Evolutionary conservation across 179 eudicot species (phyloP).

Genomic region (Beta macrorhiza): DNA sequence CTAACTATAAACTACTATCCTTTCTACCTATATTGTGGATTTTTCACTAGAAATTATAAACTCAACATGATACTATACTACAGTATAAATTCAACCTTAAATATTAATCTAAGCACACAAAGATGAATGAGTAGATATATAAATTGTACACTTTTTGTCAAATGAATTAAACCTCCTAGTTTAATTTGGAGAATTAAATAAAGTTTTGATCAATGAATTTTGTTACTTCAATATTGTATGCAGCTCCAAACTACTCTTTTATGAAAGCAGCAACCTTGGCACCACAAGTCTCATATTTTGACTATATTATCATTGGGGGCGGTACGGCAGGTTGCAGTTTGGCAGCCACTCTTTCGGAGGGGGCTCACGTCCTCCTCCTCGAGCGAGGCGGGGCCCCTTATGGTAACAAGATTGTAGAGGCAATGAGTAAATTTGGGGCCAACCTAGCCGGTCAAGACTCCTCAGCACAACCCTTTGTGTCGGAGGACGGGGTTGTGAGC

Average conservation of each 20-base stretch:
- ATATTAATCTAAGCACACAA: too few species aligned
- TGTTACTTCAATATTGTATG: not conserved
- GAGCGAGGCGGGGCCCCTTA: conserved; percentile 39
- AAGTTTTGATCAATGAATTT: not conserved
- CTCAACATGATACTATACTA: too few species aligned
- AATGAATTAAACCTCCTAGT: too few species aligned
- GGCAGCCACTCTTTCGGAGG: conserved; percentile 33
- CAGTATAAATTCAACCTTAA: too few species aligned
- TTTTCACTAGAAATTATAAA: too few species aligned
- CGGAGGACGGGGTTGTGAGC: conserved; percentile 36
- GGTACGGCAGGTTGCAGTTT: conserved; percentile 34
- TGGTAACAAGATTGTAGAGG: conserved; percentile 23
- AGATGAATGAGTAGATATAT: too few species aligned
- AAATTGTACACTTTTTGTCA: too few species aligned
- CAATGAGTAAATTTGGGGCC: conserved; percentile 24
- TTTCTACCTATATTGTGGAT: too few species aligned
- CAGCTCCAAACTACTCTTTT: conserved; percentile 32
- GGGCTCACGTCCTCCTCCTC: conserved; percentile 31
- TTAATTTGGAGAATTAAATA: too few species aligned
- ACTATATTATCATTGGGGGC: conserved; percentile 33
- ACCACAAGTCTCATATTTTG: conserved; percentile 24
- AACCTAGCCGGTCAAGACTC: conserved; percentile 19
- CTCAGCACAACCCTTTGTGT: conserved; percentile 33
- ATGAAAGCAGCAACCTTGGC: conserved; percentile 28
- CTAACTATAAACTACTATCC: too few species aligned